These are phyloP conservation scores for Musa balbisiana DNA, from an alignment of 202 grass and related monocot species.

Conservation along the genomic window DNA sequence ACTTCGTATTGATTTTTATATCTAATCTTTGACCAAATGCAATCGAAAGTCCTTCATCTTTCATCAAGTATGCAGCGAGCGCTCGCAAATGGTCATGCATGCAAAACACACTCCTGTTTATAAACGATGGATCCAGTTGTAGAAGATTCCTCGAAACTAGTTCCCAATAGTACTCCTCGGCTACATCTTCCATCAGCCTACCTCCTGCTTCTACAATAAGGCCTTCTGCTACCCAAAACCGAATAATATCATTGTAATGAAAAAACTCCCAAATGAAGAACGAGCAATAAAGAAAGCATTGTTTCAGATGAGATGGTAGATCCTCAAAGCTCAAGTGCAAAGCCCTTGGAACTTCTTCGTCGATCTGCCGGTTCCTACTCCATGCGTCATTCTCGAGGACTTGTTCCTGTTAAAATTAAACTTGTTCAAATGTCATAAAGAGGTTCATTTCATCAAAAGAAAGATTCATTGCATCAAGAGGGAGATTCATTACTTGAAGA, in stretches of 20 bases:
- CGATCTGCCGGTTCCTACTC: no score
- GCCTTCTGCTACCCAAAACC: slow-evolving; percentile 81
- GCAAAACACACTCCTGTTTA: slow-evolving; percentile 30
- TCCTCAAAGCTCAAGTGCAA: no score
- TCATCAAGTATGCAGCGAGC: slow-evolving; percentile 42
- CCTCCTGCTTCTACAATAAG: slow-evolving; percentile 32
- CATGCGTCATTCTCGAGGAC: background rate
- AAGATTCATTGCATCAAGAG: no score
- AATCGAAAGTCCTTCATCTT: no score
- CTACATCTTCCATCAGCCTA: slow-evolving; percentile 51
- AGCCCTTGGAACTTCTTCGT: no score
- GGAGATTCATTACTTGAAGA: no score
- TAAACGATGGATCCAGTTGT: slow-evolving; percentile 34
- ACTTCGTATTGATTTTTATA: slow-evolving; percentile 2
- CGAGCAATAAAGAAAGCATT: slow-evolving; percentile 40
- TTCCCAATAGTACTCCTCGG: slow-evolving; percentile 54
- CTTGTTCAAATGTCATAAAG: no score
- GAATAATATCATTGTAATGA: slow-evolving; percentile 43
- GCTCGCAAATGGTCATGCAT: slow-evolving; percentile 51
- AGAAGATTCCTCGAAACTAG: slow-evolving; percentile 63
- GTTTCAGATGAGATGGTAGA: background rate
- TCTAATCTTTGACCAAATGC: background rate
- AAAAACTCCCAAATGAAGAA: slow-evolving; percentile 54
- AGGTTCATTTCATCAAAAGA: no score
- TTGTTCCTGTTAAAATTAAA: no score